Base-by-base conservation (phyloP, 192 early-diverging fungal species). In the Podila epigama region DNA sequence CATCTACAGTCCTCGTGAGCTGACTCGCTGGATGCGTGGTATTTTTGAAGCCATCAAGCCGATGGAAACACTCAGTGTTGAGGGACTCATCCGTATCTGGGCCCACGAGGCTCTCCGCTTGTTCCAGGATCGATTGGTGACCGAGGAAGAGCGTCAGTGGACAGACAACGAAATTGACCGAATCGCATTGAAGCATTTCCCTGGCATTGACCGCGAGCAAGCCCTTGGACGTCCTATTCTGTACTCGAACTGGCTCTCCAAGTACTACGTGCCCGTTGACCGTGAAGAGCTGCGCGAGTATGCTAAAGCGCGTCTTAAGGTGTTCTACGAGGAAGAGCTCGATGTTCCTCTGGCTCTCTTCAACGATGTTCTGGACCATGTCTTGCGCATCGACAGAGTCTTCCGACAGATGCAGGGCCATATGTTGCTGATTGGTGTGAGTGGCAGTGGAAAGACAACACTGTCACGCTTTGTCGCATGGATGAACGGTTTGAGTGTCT, bases 241-340 rank as follows among this genome's bases (percentile, higher is more conserved):
- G 68, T 99, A 95, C 83, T 98, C 96, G 34, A 97, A 97, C 82
- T 99, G 96, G 96, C 70, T 98, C 16, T 94, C 97, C 18, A 97
- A 96, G 82, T 79, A 90, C 73, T 99, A 99, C 81, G 81, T 93
- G 51, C 88, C 95, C 13, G 96, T 98, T 29, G 88, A 92, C 8
- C 92, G 93, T 52, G 93, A 95, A 27, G 89, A 92, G 63, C 85
- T 99, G 59, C 91, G 96, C 58, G 95, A 97, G 15, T 99, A 94
- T 80, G 93, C 93, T 35, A 90, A 92, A 63, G 96, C 95, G 22
- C 92, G 98, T 36, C 88, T 99, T 39, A 95, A 96, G 79, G 94
- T 96, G 44, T 99, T 99, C 69, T 99, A 97, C 82, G 98, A 99
- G 82, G 98, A 99, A 83, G 98, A 99, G 84, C 88, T 99, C 39